These are phyloP conservation scores for Aspergillus felis DNA, from an alignment of 2,329 filamentous ascomycete genomes.

Conservation along the genomic window DNA sequence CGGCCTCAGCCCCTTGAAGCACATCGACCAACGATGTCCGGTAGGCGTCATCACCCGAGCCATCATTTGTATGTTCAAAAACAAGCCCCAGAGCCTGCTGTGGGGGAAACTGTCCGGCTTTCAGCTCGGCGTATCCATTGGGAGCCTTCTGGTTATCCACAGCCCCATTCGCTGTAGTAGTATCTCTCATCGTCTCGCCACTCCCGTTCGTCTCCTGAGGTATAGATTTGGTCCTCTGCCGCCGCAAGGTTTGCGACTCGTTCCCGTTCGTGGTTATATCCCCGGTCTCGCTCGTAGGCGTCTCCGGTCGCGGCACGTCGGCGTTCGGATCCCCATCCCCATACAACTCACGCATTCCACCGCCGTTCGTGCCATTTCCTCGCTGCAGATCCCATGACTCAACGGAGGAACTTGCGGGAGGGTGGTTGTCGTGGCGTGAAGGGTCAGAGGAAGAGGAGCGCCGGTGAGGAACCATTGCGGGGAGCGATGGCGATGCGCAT, in stretches of 20 bases:
- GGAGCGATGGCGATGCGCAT: not conserved
- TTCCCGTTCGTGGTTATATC: not conserved
- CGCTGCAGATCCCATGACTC: not conserved
- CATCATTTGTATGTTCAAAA: conserved; percentile 14
- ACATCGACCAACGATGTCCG: conserved; percentile 27
- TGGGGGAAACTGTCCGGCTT: not conserved
- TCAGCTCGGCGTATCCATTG: not conserved
- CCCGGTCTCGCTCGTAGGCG: not conserved
- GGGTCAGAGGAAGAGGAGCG: not conserved
- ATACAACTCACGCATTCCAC: too few species aligned
- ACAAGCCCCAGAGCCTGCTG: conserved; percentile 16
- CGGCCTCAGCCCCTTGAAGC: conserved; percentile 21
- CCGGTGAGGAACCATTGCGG: conserved; percentile 5
- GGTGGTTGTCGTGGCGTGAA: not conserved
- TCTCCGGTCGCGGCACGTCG: not conserved
- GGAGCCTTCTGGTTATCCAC: not conserved
- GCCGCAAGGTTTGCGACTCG: not conserved
- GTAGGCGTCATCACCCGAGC: not conserved
- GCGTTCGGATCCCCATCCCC: too few species aligned
- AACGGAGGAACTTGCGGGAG: not conserved
- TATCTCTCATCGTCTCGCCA: not conserved
- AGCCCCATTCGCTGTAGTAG: not conserved
- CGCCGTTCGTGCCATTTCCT: not conserved
- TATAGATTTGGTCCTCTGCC: not conserved
- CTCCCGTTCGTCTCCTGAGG: not conserved